Evolutionary conservation across 768 basidiomycete species (phyloP).

Genomic region (Podaxis mareebaensis): DNA sequence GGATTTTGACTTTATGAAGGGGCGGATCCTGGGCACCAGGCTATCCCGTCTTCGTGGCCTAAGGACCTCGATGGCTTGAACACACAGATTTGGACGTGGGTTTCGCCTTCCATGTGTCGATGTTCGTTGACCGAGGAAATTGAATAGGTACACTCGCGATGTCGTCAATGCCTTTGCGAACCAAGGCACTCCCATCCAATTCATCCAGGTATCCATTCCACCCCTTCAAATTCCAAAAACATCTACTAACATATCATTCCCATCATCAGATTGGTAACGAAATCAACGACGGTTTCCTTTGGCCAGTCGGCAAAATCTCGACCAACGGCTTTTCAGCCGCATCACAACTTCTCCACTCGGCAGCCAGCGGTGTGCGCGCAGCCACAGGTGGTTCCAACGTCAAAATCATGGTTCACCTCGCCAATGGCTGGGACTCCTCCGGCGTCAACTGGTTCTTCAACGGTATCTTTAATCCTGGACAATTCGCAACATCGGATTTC

Average conservation of each 20-base stretch:
- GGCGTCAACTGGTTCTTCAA: slow-evolving; percentile 50
- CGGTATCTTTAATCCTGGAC: slow-evolving; percentile 52
- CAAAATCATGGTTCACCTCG: slow-evolving; percentile 59
- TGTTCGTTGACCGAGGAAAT: neutral
- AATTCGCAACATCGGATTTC: slow-evolving; percentile 48
- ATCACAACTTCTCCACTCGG: slow-evolving; percentile 63
- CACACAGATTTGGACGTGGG: slow-evolving; percentile 56
- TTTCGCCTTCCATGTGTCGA: neutral
- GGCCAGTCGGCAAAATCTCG: slow-evolving; percentile 59
- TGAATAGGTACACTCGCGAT: slow-evolving; percentile 47
- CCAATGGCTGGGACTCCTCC: slow-evolving; percentile 58
- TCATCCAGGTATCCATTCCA: slow-evolving; percentile 42
- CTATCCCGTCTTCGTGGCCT: slow-evolving; percentile 59
- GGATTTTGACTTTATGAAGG: slow-evolving; percentile 31
- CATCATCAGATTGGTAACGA: slow-evolving; percentile 60
- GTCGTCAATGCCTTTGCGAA: slow-evolving; percentile 51
- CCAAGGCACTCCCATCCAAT: slow-evolving; percentile 55
- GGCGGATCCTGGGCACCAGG: slow-evolving; percentile 66
- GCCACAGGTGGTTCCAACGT: slow-evolving; percentile 40
- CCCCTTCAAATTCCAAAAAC: neutral
- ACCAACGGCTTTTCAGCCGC: slow-evolving; percentile 50
- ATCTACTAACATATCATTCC: neutral
- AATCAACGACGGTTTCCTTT: slow-evolving; percentile 64
- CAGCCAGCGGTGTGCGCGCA: slow-evolving; percentile 51
- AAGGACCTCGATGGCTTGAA: slow-evolving; percentile 50